Evolutionary conservation across 176 grass and related monocot species (phyloP), one percentile per base, ranked within the genome.

Genomic region (Carex kokanica): DNA sequence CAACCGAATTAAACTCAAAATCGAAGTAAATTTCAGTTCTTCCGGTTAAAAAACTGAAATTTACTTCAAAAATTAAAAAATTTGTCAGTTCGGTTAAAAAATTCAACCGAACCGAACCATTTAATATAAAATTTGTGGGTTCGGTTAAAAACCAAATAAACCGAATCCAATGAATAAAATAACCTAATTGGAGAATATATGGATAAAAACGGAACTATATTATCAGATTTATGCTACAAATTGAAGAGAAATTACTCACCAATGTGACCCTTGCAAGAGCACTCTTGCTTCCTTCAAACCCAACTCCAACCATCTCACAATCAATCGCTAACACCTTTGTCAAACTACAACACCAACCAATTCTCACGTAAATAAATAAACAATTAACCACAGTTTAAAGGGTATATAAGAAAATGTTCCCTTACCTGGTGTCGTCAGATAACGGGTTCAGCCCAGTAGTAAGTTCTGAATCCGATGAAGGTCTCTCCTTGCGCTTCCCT

Each of bases 301-400:
- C 87, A 18, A 98, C 89, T 12, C 91, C 92, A 57, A 98, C 93
- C 96, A 98, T 98, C 89, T 98, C 93, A 60, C 93, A 98, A 38
- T 98, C 96, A 68, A 98, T 81, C 10, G 89, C 96, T 84, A 98
- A 56, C 43, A 34, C 80, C 47, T 90, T 91, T 15, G 93, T 98
- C 89, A 98, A 87, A 84, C 96, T 98, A 60, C 25, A 83, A 32
- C 12, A 78, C 2, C 70, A 72, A 24, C 13, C 73, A 68, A 52
- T 18, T 55, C 31, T 15, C 47, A 77, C 0, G 47, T 80, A 73
- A 86, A 45, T 78, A 80, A 43, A 34, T 17, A 73, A 86, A 45
- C 71, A 79, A 41, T 25, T 17, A 55, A 58, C 62, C 75, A 61
- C 43, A 79, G 25, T 58, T 57, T 29, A 14, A 11, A 17, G 85